Percentiles rank a stretch among this genome's conserved stretches.
phyloP scores from a whole-genome alignment of 164 flowering plant species.

The grape (Vitis vinifera) region DNA sequence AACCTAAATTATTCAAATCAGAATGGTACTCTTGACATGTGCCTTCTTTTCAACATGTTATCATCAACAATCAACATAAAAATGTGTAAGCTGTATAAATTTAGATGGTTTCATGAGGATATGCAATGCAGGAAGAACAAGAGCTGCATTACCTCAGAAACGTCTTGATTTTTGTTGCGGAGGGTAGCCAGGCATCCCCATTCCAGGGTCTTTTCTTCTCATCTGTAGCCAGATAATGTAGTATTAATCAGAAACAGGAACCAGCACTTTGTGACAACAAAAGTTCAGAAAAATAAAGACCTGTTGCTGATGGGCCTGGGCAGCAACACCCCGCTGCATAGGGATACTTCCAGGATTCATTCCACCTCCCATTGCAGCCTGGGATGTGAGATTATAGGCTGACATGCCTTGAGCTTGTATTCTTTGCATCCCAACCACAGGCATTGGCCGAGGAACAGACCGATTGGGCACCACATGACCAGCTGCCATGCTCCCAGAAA shows the following conservation, averaged over 20 bases:
- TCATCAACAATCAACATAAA: too few relatives aligned
- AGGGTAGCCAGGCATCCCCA: slow-evolving; percentile 87
- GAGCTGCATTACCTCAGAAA: slow-evolving; percentile 38
- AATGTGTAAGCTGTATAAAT: too few relatives aligned
- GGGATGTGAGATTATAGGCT: slow-evolving; percentile 76
- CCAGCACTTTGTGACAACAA: neutral
- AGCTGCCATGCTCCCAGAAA: slow-evolving; percentile 62
- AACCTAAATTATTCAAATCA: too few relatives aligned
- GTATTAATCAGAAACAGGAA: slow-evolving; percentile 8
- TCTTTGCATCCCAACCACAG: slow-evolving; percentile 73
- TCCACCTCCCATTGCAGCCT: slow-evolving; percentile 75
- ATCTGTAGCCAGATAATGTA: slow-evolving; percentile 35
- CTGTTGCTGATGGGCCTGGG: slow-evolving; percentile 82
- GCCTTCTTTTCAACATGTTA: too few relatives aligned
- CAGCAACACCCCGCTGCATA: slow-evolving; percentile 72
- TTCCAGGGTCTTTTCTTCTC: slow-evolving; percentile 87
- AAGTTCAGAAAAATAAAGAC: slow-evolving; percentile 14
- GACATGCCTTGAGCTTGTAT: slow-evolving; percentile 76
- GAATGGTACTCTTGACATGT: too few relatives aligned
- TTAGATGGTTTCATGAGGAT: too few relatives aligned
- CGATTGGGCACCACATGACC: slow-evolving; percentile 58
- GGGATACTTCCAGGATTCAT: slow-evolving; percentile 82
- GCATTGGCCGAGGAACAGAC: slow-evolving; percentile 69
- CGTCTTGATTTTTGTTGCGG: slow-evolving; percentile 81
- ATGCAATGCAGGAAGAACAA: neutral